Evolutionary conservation across 371 early-diverging fungal species (phyloP), one percentile per base, ranked within the genome.

Genomic region (Umbelopsis sp.): DNA sequence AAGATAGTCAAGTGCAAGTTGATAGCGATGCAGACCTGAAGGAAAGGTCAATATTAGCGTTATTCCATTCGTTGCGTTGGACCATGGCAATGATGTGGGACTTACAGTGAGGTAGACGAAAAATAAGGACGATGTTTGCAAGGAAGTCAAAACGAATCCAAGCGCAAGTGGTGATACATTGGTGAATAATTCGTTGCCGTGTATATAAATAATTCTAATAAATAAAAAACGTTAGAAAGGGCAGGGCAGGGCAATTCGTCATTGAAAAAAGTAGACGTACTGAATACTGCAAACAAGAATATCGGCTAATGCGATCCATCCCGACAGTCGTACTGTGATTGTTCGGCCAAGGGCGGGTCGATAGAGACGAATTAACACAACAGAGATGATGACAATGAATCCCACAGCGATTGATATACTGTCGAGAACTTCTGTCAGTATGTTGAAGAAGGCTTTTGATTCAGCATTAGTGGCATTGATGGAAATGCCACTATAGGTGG

Each of bases 1-100:
- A 64, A 35, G 64, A 64, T 44, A 9, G 64, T 64, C 64, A 64
- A 64, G 24, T 64, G 64, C 44, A 64, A 46, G 44, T 64, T 44
- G 46, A 64, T 44, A 16, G 64, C 64, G 16, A 64, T 46, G 29
- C 64, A 64, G 22, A 64, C 64, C 64, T 64, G 29, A n/a, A 10
- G 8, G 38, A 22, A 52, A 32, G 9, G 20, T 1, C 3, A 29
- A 29, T 4, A 29, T 29, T 29, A 29, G 29, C 29, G 22, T 22
- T 29, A 29, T 1, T 29, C 29, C 29, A 29, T 29, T 29, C 29
- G 20, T 52, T 12, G 25, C 22, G 32, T 5, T 52, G 53, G 22
- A 22, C 22, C 22, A 29, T 48, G 16, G 48, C 48, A 18, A 22
- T 46, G 48, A 4, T 35, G 4, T 4, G n/a, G 16, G 7, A 64